These are phyloP conservation scores for Staphylotrichum longicolle DNA, from an alignment of 495 filamentous ascomycete genomes.

Conservation along the genomic window DNA sequence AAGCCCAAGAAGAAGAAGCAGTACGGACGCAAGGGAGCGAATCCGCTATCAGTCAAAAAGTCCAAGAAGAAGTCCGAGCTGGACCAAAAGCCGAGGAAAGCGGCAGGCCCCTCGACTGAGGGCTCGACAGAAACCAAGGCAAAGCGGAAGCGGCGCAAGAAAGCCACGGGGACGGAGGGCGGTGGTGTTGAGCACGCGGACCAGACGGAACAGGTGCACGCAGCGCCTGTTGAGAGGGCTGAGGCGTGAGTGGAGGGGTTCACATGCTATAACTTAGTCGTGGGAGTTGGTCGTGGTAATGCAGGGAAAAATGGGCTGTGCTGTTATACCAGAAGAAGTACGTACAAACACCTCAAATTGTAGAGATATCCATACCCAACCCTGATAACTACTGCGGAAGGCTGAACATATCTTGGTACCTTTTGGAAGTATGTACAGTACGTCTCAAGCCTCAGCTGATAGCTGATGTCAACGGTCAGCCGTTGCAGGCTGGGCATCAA, in stretches of 20 bases:
- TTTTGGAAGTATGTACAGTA: no score
- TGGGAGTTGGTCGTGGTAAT: no score
- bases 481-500: conserved; percentile 8
- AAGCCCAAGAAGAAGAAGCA: conserved; percentile 56
- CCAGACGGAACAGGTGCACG: conserved; percentile 10
- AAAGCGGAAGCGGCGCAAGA: conserved; percentile 49
- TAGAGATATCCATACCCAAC: no score
- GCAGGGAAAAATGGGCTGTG: no score
- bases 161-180: conserved; percentile 29
- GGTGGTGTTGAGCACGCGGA: conserved; percentile 16
- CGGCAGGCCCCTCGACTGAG: conserved; percentile 18
- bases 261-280: no score
- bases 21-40: conserved; percentile 76
- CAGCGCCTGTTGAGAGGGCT: conserved; percentile 24
- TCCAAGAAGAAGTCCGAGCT: conserved; percentile 26
- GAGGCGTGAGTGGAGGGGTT: conserved; percentile 10
- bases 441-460: background rate
- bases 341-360: no score
- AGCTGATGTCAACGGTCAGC: background rate
- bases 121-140: conserved; percentile 30
- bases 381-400: no score
- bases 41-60: conserved; percentile 89
- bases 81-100: conserved; percentile 23
- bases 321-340: background rate
- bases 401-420: no score